Percentiles rank a stretch among this genome's conserved stretches.
Evolutionary conservation across 495 filamentous ascomycete genomes (phyloP).

Genomic region (Penicillium maclennaniae): DNA sequence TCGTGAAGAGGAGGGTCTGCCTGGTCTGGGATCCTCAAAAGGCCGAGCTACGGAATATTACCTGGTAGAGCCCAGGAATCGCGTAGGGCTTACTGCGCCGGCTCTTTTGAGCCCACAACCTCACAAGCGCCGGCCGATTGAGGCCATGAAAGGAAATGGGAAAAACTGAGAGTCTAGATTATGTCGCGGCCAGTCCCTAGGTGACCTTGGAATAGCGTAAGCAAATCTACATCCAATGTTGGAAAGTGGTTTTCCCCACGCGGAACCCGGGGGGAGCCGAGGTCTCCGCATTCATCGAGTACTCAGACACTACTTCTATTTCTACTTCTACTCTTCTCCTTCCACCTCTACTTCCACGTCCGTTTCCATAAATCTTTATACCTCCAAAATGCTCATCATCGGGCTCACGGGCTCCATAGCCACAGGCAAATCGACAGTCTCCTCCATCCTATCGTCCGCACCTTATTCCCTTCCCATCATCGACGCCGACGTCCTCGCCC

Average conservation of each 20-base stretch:
- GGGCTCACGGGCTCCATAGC: slow-evolving; percentile 97
- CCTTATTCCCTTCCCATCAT: slow-evolving; percentile 89
- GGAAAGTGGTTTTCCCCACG: background rate
- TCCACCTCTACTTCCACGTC: too few species aligned
- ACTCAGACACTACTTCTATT: background rate
- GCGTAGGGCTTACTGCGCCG: background rate
- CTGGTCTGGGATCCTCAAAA: background rate
- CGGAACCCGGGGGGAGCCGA: background rate
- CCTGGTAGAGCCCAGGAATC: background rate
- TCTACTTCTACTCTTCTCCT: background rate
- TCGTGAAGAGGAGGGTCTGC: background rate
- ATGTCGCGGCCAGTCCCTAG: background rate
- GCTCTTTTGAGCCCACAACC: background rate
- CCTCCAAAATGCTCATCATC: slow-evolving; percentile 75
- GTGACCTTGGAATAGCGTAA: background rate
- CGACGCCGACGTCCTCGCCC: slow-evolving; percentile 90
- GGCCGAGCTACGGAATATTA: background rate
- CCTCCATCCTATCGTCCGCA: slow-evolving; percentile 67
- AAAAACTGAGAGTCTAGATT: background rate
- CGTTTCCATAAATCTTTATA: background rate
- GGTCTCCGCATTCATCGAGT: slow-evolving; percentile 18
- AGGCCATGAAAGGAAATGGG: background rate
- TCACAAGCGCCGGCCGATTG: background rate
- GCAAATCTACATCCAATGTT: background rate
- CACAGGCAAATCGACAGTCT: slow-evolving; percentile 97